phyloP scores from a whole-genome alignment of 768 basidiomycete species.

The Filobasidium floriforme region DNA sequence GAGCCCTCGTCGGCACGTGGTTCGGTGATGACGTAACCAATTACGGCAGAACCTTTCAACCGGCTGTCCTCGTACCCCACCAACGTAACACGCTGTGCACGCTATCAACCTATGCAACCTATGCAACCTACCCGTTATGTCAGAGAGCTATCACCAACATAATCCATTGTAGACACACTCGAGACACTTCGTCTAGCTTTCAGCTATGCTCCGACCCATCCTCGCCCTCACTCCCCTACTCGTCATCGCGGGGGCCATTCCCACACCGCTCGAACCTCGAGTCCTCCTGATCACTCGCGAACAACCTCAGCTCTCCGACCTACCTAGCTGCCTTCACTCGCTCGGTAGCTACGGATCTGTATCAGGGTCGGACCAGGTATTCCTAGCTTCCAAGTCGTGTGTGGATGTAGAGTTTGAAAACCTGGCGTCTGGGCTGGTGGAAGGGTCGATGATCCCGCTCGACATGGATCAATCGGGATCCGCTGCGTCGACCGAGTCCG shows the following conservation, averaged over 20 bases:
- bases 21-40: too few species aligned
- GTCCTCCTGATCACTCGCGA: conserved; percentile 5
- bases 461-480: neutral
- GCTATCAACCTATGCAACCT: too few species aligned
- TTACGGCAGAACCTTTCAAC: too few species aligned
- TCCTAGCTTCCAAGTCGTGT: conserved; percentile 27
- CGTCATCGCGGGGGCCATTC: neutral
- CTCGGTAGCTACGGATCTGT: conserved; percentile 19
- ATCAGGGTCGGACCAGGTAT: conserved; percentile 25
- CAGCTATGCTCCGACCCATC: neutral
- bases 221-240: neutral
- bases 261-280: neutral
- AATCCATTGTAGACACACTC: too few species aligned
- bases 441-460: conserved; percentile 26
- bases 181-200: too few species aligned
- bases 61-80: too few species aligned
- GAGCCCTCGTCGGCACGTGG: too few species aligned
- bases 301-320: neutral
- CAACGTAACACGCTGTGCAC: too few species aligned
- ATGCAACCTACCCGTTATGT: too few species aligned
- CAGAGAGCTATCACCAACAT: too few species aligned
- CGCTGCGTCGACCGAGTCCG: neutral
- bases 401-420: conserved; percentile 17
- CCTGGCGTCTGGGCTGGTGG: conserved; percentile 23
- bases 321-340: neutral